Conservation (phyloP, 371 early-diverging fungal species). For the Rhizopus sp. region DNA sequence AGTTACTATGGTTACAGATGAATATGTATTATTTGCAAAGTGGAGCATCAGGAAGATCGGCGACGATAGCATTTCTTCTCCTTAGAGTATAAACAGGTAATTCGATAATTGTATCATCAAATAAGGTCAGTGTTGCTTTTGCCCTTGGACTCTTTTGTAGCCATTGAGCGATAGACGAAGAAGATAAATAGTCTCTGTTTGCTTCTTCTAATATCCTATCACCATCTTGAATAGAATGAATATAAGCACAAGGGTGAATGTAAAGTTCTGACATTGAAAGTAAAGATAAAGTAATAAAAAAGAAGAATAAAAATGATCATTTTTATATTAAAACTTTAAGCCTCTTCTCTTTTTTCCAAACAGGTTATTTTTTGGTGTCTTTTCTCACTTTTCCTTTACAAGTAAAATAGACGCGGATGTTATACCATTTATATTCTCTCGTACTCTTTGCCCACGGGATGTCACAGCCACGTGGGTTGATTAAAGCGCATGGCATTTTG, state of each 20-base stretch:
- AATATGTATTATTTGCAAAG: constrained; percentile 3
- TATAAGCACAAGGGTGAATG: constrained; percentile 27
- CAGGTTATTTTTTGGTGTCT: no score
- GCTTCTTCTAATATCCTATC: constrained; percentile 36
- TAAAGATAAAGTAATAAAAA: constrained; percentile 2
- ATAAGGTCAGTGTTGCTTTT: constrained; percentile 37
- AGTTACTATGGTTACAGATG: no score
- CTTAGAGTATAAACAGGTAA: constrained; percentile 45
- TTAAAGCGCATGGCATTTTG: no score
- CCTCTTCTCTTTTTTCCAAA: no score
- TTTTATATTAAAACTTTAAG: no score
- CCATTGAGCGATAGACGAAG: constrained; percentile 39
- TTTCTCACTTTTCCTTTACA: no score
- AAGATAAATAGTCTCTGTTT: constrained; percentile 14
- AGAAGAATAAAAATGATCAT: background rate
- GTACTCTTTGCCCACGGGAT: no score
- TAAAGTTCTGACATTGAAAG: constrained; percentile 18
- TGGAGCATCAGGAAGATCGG: constrained; percentile 47
- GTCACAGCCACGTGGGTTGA: no score
- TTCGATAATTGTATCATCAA: constrained; percentile 36
- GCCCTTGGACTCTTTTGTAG: constrained; percentile 43
- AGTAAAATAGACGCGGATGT: no score
- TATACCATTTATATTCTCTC: no score
- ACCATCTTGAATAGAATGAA: constrained; percentile 41
- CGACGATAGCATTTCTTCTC: constrained; percentile 49